Evolutionary conservation across 106 monocot species (phyloP).

Genomic region (Cymbidium sinense): DNA sequence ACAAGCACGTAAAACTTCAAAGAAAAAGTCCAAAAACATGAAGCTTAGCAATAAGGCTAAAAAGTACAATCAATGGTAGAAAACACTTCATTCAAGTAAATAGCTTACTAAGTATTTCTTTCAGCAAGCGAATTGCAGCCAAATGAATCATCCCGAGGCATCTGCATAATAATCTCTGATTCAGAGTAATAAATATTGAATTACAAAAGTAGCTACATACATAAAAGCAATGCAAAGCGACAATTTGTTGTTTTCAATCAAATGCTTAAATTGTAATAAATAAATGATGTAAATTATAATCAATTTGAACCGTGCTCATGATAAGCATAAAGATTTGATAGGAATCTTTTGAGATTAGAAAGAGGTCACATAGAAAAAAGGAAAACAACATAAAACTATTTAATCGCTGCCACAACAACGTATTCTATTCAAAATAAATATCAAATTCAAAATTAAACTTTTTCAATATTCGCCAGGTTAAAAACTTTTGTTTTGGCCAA

Average conservation of each 20-base stretch:
- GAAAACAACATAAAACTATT: too few species aligned
- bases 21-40: background rate
- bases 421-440: too few species aligned
- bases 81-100: slow-evolving; percentile 9
- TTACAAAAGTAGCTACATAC: background rate
- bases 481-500: too few species aligned
- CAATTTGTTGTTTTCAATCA: background rate
- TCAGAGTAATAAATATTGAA: background rate
- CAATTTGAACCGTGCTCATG: background rate
- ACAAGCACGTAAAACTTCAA: background rate
- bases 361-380: too few species aligned
- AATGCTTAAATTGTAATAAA: slow-evolving; percentile 4
- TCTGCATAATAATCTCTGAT: slow-evolving; percentile 21
- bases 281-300: background rate
- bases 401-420: too few species aligned
- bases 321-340: background rate
- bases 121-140: slow-evolving; percentile 7
- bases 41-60: background rate
- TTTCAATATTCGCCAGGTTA: too few species aligned
- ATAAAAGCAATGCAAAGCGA: background rate
- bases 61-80: background rate
- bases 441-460: too few species aligned
- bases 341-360: background rate
- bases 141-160: slow-evolving; percentile 13
- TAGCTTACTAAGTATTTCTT: slow-evolving; percentile 14